Conservation (phyloP, 306 rosid genomes). For the Vigna nakashimae region DNA sequence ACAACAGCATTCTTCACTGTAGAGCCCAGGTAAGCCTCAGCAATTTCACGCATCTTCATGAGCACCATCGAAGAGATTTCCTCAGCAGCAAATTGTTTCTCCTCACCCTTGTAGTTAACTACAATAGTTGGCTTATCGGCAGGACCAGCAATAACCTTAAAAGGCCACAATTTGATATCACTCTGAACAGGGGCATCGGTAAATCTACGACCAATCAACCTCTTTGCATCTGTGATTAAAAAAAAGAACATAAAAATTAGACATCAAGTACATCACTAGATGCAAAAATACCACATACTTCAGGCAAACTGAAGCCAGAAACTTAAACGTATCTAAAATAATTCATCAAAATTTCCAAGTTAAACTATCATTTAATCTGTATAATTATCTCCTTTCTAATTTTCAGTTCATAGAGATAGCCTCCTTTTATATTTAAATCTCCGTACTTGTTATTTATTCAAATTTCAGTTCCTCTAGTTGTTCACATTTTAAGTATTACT, state of each 20-base stretch:
- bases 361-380: background rate
- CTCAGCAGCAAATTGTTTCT: constrained; percentile 7
- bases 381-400: background rate
- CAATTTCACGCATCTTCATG: constrained; percentile 24
- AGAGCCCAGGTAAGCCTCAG: constrained; percentile 12
- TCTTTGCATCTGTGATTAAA: constrained; percentile 1
- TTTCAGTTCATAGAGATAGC: background rate
- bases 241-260: background rate
- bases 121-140: constrained; percentile 16
- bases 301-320: background rate
- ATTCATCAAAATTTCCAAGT: background rate
- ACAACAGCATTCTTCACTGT: constrained; percentile 15
- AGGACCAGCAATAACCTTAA: constrained; percentile 1
- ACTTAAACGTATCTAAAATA: background rate
- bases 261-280: background rate
- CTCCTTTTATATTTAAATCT: background rate
- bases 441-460: background rate
- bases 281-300: background rate
- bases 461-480: background rate
- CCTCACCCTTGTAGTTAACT: constrained; percentile 21
- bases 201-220: constrained; percentile 27
- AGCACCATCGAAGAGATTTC: constrained; percentile 16
- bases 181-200: constrained; percentile 22
- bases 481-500: no score
- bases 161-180: constrained; percentile 25